These are phyloP conservation scores for Mycosphaerelloides madeirae DNA, from an alignment of 2,329 filamentous ascomycete species.

Conservation along the genomic window DNA sequence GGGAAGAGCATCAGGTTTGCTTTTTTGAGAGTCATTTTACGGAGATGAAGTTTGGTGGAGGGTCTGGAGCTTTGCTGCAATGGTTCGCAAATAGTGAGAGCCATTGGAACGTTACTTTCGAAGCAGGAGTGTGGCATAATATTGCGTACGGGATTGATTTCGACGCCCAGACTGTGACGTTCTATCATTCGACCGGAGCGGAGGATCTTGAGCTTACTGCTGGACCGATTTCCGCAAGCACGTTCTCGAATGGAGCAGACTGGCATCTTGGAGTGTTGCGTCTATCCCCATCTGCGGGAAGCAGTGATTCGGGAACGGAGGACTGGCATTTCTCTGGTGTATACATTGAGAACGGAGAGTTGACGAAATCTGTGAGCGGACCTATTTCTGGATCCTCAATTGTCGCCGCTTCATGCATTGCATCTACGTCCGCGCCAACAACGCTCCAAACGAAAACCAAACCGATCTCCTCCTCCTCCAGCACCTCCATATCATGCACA, in stretches of 20 bases:
- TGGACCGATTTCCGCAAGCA: slow-evolving; percentile 55
- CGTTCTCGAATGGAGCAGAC: slow-evolving; percentile 60
- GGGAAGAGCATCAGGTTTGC: slow-evolving; percentile 62
- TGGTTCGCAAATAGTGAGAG: slow-evolving; percentile 60
- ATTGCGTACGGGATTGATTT: slow-evolving; percentile 72
- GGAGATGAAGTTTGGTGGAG: slow-evolving; percentile 62
- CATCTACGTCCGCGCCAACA: neutral
- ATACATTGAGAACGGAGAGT: slow-evolving; percentile 60
- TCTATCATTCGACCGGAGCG: slow-evolving; percentile 65
- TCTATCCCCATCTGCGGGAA: slow-evolving; percentile 52
- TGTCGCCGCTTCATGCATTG: neutral
- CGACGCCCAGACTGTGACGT: slow-evolving; percentile 54
- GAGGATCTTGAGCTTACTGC: slow-evolving; percentile 55
- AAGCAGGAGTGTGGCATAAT: slow-evolving; percentile 66
- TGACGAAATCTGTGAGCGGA: slow-evolving; percentile 26
- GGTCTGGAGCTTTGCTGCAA: slow-evolving; percentile 51
- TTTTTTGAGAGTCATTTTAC: slow-evolving; percentile 69
- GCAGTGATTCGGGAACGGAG: slow-evolving; percentile 50
- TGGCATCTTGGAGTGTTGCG: slow-evolving; percentile 70
- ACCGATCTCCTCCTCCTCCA: neutral
- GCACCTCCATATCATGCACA: neutral
- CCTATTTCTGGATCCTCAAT: slow-evolving; percentile 13
- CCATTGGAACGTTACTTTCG: slow-evolving; percentile 60
- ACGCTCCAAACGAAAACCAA: slow-evolving; percentile 2
- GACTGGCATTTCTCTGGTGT: slow-evolving; percentile 70